A percentile compares a stretch with the other conserved stretches of the same genome.
Evolutionary conservation across 2,329 filamentous ascomycete genomes (phyloP).

Genomic region (Aureobasidium namibiae): DNA sequence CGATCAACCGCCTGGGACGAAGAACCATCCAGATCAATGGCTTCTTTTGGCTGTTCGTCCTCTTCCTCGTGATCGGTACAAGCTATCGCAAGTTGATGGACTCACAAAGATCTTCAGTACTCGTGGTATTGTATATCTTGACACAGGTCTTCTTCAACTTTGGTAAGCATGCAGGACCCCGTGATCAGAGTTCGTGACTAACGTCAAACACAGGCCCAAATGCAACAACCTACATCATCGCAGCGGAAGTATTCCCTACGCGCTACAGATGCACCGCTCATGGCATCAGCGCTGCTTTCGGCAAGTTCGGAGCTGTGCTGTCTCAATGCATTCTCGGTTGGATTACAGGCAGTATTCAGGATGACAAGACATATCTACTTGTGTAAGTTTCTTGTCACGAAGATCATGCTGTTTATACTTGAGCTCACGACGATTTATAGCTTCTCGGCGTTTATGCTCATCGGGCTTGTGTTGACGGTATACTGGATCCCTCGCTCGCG

Average conservation of each 20-base stretch:
- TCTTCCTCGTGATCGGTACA: slow-evolving; percentile 36
- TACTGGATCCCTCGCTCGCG: slow-evolving; percentile 5
- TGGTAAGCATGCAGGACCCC: slow-evolving; percentile 14
- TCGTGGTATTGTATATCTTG: slow-evolving; percentile 36
- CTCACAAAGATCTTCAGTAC: slow-evolving; percentile 24
- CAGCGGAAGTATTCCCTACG: slow-evolving; percentile 50
- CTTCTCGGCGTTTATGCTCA: neutral
- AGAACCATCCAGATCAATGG: slow-evolving; percentile 36
- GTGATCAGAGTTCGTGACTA: neutral
- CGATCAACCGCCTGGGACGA: slow-evolving; percentile 33
- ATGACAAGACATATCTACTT: neutral
- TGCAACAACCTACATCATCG: slow-evolving; percentile 29
- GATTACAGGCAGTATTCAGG: neutral
- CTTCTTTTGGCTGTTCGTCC: slow-evolving; percentile 34
- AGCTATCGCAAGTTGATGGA: slow-evolving; percentile 33
- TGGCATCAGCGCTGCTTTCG: slow-evolving; percentile 45
- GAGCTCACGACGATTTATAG: neutral
- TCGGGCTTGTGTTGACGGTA: neutral
- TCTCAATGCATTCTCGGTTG: slow-evolving; percentile 31
- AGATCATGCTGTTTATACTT: neutral
- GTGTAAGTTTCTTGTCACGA: neutral
- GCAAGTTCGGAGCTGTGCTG: slow-evolving; percentile 45
- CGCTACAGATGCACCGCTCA: slow-evolving; percentile 47
- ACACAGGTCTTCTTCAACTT: slow-evolving; percentile 43
- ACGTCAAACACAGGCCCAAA: slow-evolving; percentile 20